These are phyloP conservation scores for Trichoderma aggressivum DNA, from an alignment of 2,329 filamentous ascomycete species.

Conservation along the genomic window DNA sequence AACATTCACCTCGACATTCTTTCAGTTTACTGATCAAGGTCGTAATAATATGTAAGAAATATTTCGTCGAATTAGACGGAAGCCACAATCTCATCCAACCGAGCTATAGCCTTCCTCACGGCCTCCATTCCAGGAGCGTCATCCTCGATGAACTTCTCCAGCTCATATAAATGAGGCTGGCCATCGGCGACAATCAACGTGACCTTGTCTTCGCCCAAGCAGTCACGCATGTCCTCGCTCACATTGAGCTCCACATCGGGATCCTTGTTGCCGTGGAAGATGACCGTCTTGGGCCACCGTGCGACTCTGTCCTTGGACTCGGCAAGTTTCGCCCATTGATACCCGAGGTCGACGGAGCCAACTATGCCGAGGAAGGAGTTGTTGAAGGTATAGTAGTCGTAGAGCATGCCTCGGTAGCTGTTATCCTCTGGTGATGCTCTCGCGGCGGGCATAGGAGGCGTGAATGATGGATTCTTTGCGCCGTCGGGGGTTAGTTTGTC, in stretches of 20 bases:
- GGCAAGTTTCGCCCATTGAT: constrained; percentile 28
- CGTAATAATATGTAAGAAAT: no score
- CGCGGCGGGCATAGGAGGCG: background rate
- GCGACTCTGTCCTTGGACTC: constrained; percentile 18
- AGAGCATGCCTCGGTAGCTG: constrained; percentile 26
- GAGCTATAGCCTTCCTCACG: constrained; percentile 26
- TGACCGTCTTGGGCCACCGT: constrained; percentile 34
- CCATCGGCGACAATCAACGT: constrained; percentile 28
- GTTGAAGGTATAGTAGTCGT: constrained; percentile 34
- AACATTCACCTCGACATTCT: background rate
- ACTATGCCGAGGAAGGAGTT: constrained; percentile 31
- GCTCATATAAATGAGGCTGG: constrained; percentile 31
- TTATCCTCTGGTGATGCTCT: background rate
- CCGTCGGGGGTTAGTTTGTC: constrained; percentile 30
- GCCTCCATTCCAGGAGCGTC: constrained; percentile 27
- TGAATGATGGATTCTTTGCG: constrained; percentile 26
- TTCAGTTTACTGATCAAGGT: no score
- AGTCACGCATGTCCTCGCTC: constrained; percentile 28
- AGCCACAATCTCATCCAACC: constrained; percentile 26
- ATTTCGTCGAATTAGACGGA: background rate
- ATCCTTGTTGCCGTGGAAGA: constrained; percentile 34
- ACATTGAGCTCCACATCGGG: constrained; percentile 29
- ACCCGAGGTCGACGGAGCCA: constrained; percentile 31
- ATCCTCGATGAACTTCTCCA: constrained; percentile 31
- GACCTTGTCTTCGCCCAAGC: constrained; percentile 28